A percentile compares a stretch with the other conserved stretches of the same genome.
Evolutionary conservation across 75 land plant species (phyloP).

Genomic region (Sequoiadendron giganteum): DNA sequence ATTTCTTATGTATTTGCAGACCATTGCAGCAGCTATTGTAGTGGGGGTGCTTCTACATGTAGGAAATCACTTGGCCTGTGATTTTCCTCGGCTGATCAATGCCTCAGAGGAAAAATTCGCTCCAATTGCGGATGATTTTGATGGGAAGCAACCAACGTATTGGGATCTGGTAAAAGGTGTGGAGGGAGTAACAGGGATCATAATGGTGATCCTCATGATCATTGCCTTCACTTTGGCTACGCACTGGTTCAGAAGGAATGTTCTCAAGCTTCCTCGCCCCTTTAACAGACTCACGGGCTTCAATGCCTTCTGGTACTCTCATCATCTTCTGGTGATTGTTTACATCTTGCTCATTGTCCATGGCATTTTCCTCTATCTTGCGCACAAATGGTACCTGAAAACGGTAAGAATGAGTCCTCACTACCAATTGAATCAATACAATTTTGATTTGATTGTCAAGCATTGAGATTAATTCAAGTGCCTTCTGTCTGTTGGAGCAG

Average conservation of each 20-base stretch:
- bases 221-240: conserved; percentile 73
- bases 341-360: conserved; percentile 71
- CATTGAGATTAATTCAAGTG: not conserved
- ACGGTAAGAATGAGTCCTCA: conserved; percentile 35
- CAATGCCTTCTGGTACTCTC: conserved; percentile 92
- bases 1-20: conserved; percentile 29
- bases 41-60: conserved; percentile 71
- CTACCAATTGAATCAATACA: not conserved
- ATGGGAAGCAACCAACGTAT: conserved; percentile 45
- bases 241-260: conserved; percentile 60
- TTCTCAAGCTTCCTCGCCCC: conserved; percentile 78
- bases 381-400: conserved; percentile 51
- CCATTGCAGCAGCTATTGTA: conserved; percentile 78
- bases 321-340: conserved; percentile 69
- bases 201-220: conserved; percentile 67
- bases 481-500: conserved; percentile 15
- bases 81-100: conserved; percentile 48
- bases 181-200: conserved; percentile 68
- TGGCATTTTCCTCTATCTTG: conserved; percentile 55
- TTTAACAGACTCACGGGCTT: conserved; percentile 73
- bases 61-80: conserved; percentile 69
- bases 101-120: conserved; percentile 22
- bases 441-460: not conserved
- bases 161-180: conserved; percentile 34
- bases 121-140: conserved; percentile 22